Evolutionary conservation across 306 rosid genomes (phyloP), one percentile per base, ranked within the genome.

Genomic region (Vigna angularis): DNA sequence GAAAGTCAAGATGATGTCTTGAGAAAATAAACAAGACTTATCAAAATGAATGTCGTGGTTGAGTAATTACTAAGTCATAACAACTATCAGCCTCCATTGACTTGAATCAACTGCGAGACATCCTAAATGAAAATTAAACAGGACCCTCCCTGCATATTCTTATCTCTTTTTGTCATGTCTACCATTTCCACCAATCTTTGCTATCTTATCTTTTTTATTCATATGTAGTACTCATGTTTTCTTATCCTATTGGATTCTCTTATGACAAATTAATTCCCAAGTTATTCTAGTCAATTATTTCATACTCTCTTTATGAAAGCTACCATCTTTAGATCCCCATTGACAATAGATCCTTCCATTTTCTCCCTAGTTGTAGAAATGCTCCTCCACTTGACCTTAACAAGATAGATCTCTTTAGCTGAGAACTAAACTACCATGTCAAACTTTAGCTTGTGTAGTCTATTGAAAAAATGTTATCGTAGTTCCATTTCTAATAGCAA

Each of bases 121-220:
- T 50, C 24, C 53, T 66, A 18, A 15, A 70, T 24, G 67, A 61
- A 84, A 84, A 76, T 49, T 53, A 56, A 65, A 34, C 9, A 53
- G 20, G 65, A 68, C 20, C 64, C 16, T 7, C 22, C 13, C 1
- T 11, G 32, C 7, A 28, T 10, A 20, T 58, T 66, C 26, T 48
- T 55, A 55, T 18, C 18, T 72, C 40, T 72, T 40, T 28, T 50
- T 4, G 13, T 59, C 32, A 53, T 12, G 2, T 3, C 28, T 48
- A 70, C 50, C 28, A 44, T 77, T 77, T 34, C 26, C 18, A 36
- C 24, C 36, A 66, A 57, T 9, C n/a, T 50, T 65, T 22, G 6
- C 55, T 47, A 50, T 53, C n/a, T 36, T 14, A 30, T 76, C 52
- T 42, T 40, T 79, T 72, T 55, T 17, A 5, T 26, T 20, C 26